Evolutionary conservation across 257 asterid species (phyloP).

Genomic region (Solanum pimpinellifolium): DNA sequence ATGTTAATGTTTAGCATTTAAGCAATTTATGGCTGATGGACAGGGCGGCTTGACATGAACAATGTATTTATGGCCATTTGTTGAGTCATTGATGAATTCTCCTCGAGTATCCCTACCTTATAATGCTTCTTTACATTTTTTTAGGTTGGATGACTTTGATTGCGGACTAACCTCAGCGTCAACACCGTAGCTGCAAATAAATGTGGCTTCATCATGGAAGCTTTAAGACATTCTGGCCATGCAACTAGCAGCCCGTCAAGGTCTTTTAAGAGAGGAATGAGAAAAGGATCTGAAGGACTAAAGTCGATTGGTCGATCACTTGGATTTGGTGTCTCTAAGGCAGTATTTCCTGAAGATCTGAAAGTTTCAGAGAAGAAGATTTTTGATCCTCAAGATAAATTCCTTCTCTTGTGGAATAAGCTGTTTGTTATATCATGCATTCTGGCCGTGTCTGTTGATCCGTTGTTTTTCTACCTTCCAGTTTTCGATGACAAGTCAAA

Average conservation of each 20-base stretch:
- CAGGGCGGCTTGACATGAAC: background rate
- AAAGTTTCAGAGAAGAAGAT: slow-evolving; percentile 55
- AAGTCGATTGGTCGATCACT: slow-evolving; percentile 67
- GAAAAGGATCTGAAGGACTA: slow-evolving; percentile 76
- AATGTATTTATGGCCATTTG: background rate
- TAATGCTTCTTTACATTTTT: background rate
- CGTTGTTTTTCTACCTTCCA: slow-evolving; percentile 85
- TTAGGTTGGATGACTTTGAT: slow-evolving; percentile 55
- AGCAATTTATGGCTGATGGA: background rate
- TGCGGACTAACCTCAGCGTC: slow-evolving; percentile 24
- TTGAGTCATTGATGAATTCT: background rate
- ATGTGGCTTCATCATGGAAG: slow-evolving; percentile 56
- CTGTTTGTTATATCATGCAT: slow-evolving; percentile 70
- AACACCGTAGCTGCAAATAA: slow-evolving; percentile 48
- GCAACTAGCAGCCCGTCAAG: slow-evolving; percentile 27
- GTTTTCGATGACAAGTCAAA: slow-evolving; percentile 48
- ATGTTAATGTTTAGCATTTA: background rate
- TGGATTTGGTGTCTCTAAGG: slow-evolving; percentile 60
- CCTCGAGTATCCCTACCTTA: background rate
- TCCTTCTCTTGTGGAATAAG: slow-evolving; percentile 77
- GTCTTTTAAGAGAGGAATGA: slow-evolving; percentile 56
- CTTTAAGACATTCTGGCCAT: slow-evolving; percentile 26
- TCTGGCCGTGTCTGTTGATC: slow-evolving; percentile 78
- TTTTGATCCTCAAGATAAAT: slow-evolving; percentile 92
- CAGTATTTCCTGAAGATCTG: slow-evolving; percentile 93